Base-by-base conservation (phyloP, 2,329 filamentous ascomycete species). In the Pseudogymnoascus sp. region DNA sequence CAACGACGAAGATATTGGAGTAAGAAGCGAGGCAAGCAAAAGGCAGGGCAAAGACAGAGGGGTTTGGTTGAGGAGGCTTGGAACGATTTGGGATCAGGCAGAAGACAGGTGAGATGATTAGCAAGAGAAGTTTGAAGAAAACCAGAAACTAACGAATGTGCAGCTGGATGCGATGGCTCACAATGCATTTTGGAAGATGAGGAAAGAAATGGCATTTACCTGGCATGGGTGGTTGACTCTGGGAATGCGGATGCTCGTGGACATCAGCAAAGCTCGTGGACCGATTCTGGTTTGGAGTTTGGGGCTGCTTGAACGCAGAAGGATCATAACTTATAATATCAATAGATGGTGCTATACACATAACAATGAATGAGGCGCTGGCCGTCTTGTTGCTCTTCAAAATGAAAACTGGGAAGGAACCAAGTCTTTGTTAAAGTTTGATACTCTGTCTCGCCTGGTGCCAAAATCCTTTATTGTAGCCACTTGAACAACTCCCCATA, bases 1-100 rank as follows among this genome's bases (percentile, higher is more conserved):
- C 29, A 12, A 17, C 48, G 33, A 17, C 29, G 29, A 17, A 4
- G 15, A 55, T 15, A 33, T 55, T 33, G 48, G 48, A 55, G 48
- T 55, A 55, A 55, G 48, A 55, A 33, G 4, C n/a, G 58, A 59
- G 58, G 58, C 33, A 17, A 38, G 33, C 58, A 41, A 59, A 17
- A 33, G 38, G 35, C 4, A n/a, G 3, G 58, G 33, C 21, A 41
- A 59, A 38, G 33, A 59, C 35, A 38, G 33, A n/a, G 58, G 12
- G 8, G n/a, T 59, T 17, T 59, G 58, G 58, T 27, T 59, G 35
- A 59, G 38, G 33, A 38, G 33, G 17, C 21, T 59, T 31, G 33
- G 58, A 3, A 59, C 6, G 33, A 27, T 31, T 15, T 39, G 58
- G 38, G 9, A 59, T 10, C 58, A 17, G 5, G 33, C 7, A n/a